Base-by-base conservation (phyloP, 2,329 filamentous ascomycete species). In the Coniochaeta pulveracea region DNA sequence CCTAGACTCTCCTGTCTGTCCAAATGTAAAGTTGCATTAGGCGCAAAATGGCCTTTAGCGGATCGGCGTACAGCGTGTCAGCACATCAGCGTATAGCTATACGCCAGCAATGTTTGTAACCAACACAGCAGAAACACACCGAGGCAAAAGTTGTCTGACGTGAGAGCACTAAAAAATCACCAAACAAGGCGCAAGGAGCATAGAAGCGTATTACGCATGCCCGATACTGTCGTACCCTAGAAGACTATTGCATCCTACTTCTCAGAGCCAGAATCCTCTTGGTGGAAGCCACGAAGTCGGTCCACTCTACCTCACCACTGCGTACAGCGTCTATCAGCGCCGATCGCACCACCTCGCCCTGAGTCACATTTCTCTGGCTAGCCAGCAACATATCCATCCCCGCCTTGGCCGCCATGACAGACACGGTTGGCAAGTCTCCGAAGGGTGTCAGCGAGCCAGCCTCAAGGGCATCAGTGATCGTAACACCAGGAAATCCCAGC, bases 341-440 rank as follows among this genome's bases (percentile, higher is more conserved):
- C 3, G 28, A 31, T 31, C 28, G 12, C 3, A 31, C 28, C 11
- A 31, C 28, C n/a, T 31, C 28, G 28, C 28, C 28, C 18, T 31
- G 28, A 4, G 28, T 31, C 6, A 31, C 18, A 15, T 31, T 31
- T 10, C 28, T 19, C n/a, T 31, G 28, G 15, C 28, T 31, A 5
- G 28, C 28, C 17, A 31, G 8, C 28, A 31, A 11, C 28, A 31
- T 31, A 14, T 31, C 28, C 28, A 31, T 14, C n/a, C 28, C 28
- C 22, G 28, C 28, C 28, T 31, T 21, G 5, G 28, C 18, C 14
- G 28, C 28, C 11, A 15, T 14, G 4, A 31, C 28, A 4, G 28
- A 31, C 10, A 31, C 28, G 10, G 17, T 21, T 21, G 28, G 18
- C 11, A 31, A 15, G 11, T 31, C 28, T 2, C 28, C 28, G n/a